Percentiles rank a stretch among this genome's conserved stretches.
Conservation (phyloP, 2,329 filamentous ascomycete genomes). For the Annulohypoxylon truncatum region DNA sequence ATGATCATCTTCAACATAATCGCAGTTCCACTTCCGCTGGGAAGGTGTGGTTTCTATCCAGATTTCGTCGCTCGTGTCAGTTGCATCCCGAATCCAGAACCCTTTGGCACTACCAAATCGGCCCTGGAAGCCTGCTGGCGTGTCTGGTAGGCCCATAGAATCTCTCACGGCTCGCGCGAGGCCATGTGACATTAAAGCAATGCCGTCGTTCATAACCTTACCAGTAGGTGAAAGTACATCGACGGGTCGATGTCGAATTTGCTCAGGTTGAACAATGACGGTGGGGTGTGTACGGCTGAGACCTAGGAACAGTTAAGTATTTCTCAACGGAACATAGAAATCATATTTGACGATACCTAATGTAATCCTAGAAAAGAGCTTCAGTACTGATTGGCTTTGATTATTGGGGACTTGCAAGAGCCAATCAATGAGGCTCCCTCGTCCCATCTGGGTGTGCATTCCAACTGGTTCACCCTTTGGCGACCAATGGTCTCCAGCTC, state of each 20-base stretch:
- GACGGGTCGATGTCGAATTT: conserved; percentile 56
- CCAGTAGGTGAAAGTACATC: conserved; percentile 56
- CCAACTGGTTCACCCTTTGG: conserved; percentile 40
- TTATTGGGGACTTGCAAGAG: conserved; percentile 61
- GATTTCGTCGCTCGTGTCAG: conserved; percentile 57
- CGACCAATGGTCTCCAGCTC: conserved; percentile 47
- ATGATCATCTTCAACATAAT: conserved; percentile 60
- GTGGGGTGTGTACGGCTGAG: conserved; percentile 64
- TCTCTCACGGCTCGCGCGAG: conserved; percentile 66
- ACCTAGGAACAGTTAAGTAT: conserved; percentile 52
- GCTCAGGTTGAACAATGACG: conserved; percentile 56
- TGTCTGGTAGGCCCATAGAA: conserved; percentile 61
- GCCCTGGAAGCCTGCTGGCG: conserved; percentile 75
- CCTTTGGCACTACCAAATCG: conserved; percentile 81
- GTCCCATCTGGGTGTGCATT: conserved; percentile 46
- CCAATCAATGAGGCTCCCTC: conserved; percentile 63
- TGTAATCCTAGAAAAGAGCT: conserved; percentile 68
- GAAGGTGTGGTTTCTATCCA: conserved; percentile 77
- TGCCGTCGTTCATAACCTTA: conserved; percentile 74
- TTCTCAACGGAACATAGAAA: not conserved
- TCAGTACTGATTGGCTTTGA: conserved; percentile 60
- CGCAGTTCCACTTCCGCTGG: conserved; percentile 74
- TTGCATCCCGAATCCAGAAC: conserved; percentile 74
- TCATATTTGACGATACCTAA: conserved; percentile 56
- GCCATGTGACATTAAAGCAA: conserved; percentile 71